Base-by-base conservation (phyloP, 805 yeast genomes). In the Metschnikowia shivogae region DNA sequence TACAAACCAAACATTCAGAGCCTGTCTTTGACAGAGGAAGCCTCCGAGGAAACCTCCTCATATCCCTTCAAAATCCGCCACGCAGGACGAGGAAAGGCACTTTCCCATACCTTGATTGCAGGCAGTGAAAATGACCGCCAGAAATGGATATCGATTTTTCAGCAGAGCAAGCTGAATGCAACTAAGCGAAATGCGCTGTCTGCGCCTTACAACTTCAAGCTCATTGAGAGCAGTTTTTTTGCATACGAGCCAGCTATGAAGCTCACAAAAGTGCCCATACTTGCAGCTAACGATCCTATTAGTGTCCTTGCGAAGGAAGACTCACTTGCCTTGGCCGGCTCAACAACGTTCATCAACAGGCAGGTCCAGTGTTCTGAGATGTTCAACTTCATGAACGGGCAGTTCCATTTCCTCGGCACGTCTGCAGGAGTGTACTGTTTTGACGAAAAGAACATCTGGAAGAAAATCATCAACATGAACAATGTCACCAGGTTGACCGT, bases 401-500 rank as follows among this genome's bases (percentile, higher is more conserved):
- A 57, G 9, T 82, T 74, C 47, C 61, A 72, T 34, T 60, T 86
- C 2, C 58, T 84, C 17, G 96, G 93, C 1, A 68, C 85, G 3
- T 73, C 73, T 1, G 64, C 70, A 42, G 96, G 96, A 0, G 63
- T 89, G 1, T 84, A 75, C 53, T 62, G 86, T 50, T 69, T 74
- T n/a, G 68, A 67, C 45, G 50, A 61, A 36, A 68, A 63, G 44
- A 62, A 65, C 37, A 67, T 68, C 14, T 86, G 95, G 93, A 76
- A 69, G 44, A 69, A 78, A 45, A 77, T 86, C 5, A 60, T 84
- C 36, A 73, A 76, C 49, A 60, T 80, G 29, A 45, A 65, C 5
- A 76, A 74, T 43, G 80, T 85, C 10, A 69, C 76, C 4, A 83
- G 81, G 54, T 63, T 90, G 40, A 77, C 75, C n/a, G 81, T 84